Conservation (phyloP, 768 basidiomycete species). For the Naganishia randhawae region DNA sequence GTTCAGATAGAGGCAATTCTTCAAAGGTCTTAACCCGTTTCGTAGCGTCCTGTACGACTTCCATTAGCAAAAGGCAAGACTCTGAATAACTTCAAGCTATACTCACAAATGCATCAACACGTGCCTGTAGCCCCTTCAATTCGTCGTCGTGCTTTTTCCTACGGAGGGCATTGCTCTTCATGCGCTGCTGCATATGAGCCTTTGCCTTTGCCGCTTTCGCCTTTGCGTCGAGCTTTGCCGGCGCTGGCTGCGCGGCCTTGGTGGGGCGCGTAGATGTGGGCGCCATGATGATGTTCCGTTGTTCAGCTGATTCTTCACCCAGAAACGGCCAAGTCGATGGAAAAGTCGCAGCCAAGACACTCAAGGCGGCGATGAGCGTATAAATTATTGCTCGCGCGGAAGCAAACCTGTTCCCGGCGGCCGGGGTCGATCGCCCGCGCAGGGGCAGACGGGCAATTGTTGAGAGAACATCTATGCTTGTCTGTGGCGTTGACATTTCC, state of each 20-base stretch:
- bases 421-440: not conserved
- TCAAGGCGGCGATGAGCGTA: too few relatives aligned
- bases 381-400: slow-evolving; percentile 1
- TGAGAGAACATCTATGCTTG: not conserved
- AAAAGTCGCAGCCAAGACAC: too few relatives aligned
- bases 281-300: not conserved
- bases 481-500: not conserved
- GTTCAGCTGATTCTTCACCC: too few relatives aligned
- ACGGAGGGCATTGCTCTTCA: slow-evolving; percentile 43
- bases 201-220: slow-evolving; percentile 23
- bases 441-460: not conserved
- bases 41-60: slow-evolving; percentile 55
- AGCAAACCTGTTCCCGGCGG: not conserved
- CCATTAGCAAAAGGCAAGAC: not conserved
- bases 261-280: not conserved
- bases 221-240: slow-evolving; percentile 7
- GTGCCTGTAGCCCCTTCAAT: slow-evolving; percentile 45
- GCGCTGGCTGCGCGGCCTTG: not conserved
- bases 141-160: slow-evolving; percentile 44
- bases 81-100: too few relatives aligned
- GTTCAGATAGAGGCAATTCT: slow-evolving; percentile 72
- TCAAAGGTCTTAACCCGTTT: slow-evolving; percentile 61
- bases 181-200: slow-evolving; percentile 26
- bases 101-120: slow-evolving; percentile 50
- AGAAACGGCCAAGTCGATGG: too few relatives aligned